A percentile compares a stretch with the other conserved stretches of the same genome.
Evolutionary conservation across 2,329 filamentous ascomycete species (phyloP).

Genomic region (Trichoderma sp.): DNA sequence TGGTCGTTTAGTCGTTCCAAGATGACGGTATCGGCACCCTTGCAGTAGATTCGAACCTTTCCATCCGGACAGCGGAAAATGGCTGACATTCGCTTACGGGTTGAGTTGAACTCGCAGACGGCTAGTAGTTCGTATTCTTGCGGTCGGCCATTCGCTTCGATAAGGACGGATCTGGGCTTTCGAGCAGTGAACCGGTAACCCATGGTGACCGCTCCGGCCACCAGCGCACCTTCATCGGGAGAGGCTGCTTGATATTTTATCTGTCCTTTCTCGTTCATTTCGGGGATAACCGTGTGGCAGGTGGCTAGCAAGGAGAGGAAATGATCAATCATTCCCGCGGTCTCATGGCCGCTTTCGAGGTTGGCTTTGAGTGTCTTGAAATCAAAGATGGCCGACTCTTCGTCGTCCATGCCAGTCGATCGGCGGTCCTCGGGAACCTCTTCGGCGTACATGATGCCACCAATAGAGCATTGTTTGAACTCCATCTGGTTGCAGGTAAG

Average conservation of each 20-base stretch:
- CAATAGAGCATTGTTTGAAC: constrained; percentile 93
- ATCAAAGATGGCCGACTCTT: constrained; percentile 79
- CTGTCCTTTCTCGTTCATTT: constrained; percentile 73
- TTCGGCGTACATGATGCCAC: constrained; percentile 89
- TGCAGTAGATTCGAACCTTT: constrained; percentile 90
- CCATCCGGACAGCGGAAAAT: constrained; percentile 97
- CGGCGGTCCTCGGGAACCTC: constrained; percentile 89
- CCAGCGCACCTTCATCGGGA: constrained; percentile 94
- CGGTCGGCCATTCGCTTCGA: constrained; percentile 71
- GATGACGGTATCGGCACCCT: constrained; percentile 97
- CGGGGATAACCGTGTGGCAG: constrained; percentile 97
- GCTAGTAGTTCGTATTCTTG: constrained; percentile 87
- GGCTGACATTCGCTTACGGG: constrained; percentile 92
- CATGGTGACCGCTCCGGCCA: constrained; percentile 81
- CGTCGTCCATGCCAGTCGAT: constrained; percentile 78
- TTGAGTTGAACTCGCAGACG: constrained; percentile 98
- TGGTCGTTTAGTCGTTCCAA: constrained; percentile 82
- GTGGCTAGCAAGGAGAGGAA: constrained; percentile 85
- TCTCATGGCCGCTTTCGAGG: constrained; percentile 55
- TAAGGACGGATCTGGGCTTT: constrained; percentile 85
- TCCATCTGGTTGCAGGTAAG: constrained; percentile 99
- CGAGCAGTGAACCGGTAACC: constrained; percentile 90
- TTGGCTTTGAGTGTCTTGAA: constrained; percentile 77
- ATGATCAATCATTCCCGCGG: constrained; percentile 64
- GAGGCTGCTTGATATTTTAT: constrained; percentile 99